Percentiles rank a stretch among this genome's conserved stretches.
Evolutionary conservation across 805 yeast species (phyloP).

Genomic region (Kluyveromyces aestuarii): DNA sequence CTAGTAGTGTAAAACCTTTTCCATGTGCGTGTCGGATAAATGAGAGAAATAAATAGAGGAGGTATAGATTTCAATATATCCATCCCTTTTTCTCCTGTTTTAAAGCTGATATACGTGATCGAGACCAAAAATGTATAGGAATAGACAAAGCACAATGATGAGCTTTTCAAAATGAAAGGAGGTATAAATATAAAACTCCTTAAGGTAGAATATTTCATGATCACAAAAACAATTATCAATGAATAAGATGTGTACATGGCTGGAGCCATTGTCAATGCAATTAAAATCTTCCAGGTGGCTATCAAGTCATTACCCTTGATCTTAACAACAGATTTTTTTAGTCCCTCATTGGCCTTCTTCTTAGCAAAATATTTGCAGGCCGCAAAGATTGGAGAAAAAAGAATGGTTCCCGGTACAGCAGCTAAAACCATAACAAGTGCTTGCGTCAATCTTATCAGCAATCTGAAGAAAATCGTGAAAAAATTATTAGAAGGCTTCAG

Average conservation of each 20-base stretch:
- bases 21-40: constrained; percentile 35
- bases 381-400: constrained; percentile 80
- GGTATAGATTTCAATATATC: constrained; percentile 73
- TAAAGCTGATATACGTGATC: constrained; percentile 79
- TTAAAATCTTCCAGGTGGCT: constrained; percentile 92
- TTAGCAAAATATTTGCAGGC: constrained; percentile 62
- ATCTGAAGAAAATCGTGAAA: constrained; percentile 37
- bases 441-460: constrained; percentile 44
- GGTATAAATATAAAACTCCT: constrained; percentile 28
- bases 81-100: constrained; percentile 86
- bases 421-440: constrained; percentile 44
- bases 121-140: constrained; percentile 51
- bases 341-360: constrained; percentile 65
- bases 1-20: constrained; percentile 50
- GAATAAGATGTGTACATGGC: constrained; percentile 73
- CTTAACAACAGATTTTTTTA: constrained; percentile 86
- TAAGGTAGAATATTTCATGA: constrained; percentile 20
- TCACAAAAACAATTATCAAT: constrained; percentile 27
- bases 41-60: constrained; percentile 47
- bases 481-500: constrained; percentile 36
- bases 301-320: constrained; percentile 83
- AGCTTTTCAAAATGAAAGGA: constrained; percentile 14
- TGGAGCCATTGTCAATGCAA: constrained; percentile 80
- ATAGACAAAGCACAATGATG: constrained; percentile 30
- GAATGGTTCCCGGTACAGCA: constrained; percentile 75